Evolutionary conservation across 345 rosid species (phyloP), one percentile per base, ranked within the genome.

Genomic region (Eutrema heterophyllum): DNA sequence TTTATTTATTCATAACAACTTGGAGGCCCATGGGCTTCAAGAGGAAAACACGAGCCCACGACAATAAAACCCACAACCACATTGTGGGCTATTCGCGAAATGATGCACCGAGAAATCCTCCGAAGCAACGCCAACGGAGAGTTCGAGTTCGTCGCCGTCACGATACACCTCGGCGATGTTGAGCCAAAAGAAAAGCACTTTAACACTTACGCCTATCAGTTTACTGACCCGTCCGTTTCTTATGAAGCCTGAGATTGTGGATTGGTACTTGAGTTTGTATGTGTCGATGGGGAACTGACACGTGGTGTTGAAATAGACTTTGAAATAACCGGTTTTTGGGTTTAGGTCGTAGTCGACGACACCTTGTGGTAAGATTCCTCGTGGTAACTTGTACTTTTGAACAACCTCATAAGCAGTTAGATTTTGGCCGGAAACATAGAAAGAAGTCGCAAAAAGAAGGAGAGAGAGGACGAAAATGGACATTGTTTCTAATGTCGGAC

Each of bases 31-130:
- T 29, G 44, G 9, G 54, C 5, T 26, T 66, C 7, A 59, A 44
- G 46, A 51, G 26, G 64, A 60, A 44, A 4, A 60, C 1, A 10
- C 0, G 30, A 26, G n/a, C 33, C 53, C 51, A 35, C 56, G 38
- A 69, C 98, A 92, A 57, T 82, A 72, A 86, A 87, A 73, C 12
- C 95, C 93, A 71, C 98, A 90, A 21, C 93, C 91, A 78, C 98
- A 92, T 18, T 84, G 89, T 48, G 98, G 98, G 14, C 83, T 80
- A 63, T 74, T 89, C 30, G 52, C 85, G 58, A 92, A 89, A 66
- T 79, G 68, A 11, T 50, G 77, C 2, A 68, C 16, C 5, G 88
- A 60, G 67, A 82, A 87, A 7, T 64, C 80, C 1, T 86, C 86
- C 0, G 89, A 87, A 13, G 79, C 78, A 21, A 78, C 67, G 57